Conservation (phyloP, 179 eudicot species). For the Nepenthes alata region DNA sequence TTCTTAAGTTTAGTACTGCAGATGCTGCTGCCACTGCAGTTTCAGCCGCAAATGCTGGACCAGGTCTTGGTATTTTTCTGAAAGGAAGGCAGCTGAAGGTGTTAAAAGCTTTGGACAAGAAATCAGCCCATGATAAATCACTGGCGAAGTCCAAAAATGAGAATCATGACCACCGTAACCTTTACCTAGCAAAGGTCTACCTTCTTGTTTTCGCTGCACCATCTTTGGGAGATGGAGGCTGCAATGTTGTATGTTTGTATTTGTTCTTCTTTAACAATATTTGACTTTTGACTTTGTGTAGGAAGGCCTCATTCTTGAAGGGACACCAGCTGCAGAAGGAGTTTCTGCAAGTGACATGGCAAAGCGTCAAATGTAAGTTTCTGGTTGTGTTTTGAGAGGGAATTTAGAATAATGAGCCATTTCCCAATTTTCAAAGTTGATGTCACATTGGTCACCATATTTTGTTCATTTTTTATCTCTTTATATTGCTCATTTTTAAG, state of each 20-base stretch:
- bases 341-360: conserved; percentile 73
- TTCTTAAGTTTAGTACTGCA: conserved; percentile 54
- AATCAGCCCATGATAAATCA: conserved; percentile 65
- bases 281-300: conserved; percentile 14
- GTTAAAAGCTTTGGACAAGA: conserved; percentile 77
- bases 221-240: not conserved
- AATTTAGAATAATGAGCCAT: too few species aligned
- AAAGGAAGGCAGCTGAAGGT: conserved; percentile 84
- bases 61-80: conserved; percentile 63
- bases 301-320: conserved; percentile 93
- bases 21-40: conserved; percentile 69
- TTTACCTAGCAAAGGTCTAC: conserved; percentile 80
- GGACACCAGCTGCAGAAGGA: conserved; percentile 91
- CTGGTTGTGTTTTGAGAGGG: too few species aligned
- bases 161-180: conserved; percentile 75
- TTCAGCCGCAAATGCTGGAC: conserved; percentile 50
- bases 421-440: not conserved
- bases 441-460: not conserved
- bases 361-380: conserved; percentile 72
- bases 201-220: not conserved
- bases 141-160: conserved; percentile 67
- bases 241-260: conserved; percentile 2
- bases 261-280: not conserved
- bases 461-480: not conserved
- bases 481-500: not conserved